These are phyloP conservation scores for Kregervanrija pseudodelftensis DNA, from an alignment of 805 yeast species.

Conservation along the genomic window DNA sequence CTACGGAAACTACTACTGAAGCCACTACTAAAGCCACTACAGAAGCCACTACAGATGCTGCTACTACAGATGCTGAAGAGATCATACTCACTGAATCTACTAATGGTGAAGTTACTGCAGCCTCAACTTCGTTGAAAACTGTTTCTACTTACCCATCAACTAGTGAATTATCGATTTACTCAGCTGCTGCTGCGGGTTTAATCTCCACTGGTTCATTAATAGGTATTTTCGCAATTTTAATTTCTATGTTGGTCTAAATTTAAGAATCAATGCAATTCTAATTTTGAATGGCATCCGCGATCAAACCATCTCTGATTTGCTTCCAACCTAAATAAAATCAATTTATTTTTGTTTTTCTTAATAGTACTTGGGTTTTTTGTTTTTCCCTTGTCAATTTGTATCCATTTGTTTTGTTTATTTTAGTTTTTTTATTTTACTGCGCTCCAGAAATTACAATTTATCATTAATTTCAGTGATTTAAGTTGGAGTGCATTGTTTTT, in stretches of 20 bases:
- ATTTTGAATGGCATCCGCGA: neutral
- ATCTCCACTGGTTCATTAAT: conserved; percentile 10
- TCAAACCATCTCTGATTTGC: too few species aligned
- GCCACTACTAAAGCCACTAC: conserved; percentile 1
- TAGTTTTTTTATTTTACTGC: too few species aligned
- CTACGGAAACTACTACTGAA: conserved; percentile 9
- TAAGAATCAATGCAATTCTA: neutral
- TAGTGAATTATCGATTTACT: neutral
- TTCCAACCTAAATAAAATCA: too few species aligned
- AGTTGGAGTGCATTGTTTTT: too few species aligned
- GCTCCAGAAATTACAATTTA: too few species aligned
- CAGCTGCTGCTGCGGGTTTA: conserved; percentile 5
- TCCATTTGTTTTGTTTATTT: too few species aligned
- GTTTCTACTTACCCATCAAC: neutral
- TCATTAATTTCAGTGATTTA: too few species aligned
- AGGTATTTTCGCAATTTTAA: conserved; percentile 13
- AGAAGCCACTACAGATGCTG: too few species aligned
- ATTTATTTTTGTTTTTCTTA: too few species aligned
- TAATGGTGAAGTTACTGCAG: conserved; percentile 6
- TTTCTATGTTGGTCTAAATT: conserved; percentile 16
- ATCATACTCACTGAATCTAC: conserved; percentile 3
- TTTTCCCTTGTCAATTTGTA: too few species aligned
- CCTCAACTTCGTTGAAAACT: conserved; percentile 2
- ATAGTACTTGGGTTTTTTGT: too few species aligned
- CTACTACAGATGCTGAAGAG: neutral